Evolutionary conservation across 2,329 filamentous ascomycete genomes (phyloP).

Genomic region (Fusarium solani-melongenae): DNA sequence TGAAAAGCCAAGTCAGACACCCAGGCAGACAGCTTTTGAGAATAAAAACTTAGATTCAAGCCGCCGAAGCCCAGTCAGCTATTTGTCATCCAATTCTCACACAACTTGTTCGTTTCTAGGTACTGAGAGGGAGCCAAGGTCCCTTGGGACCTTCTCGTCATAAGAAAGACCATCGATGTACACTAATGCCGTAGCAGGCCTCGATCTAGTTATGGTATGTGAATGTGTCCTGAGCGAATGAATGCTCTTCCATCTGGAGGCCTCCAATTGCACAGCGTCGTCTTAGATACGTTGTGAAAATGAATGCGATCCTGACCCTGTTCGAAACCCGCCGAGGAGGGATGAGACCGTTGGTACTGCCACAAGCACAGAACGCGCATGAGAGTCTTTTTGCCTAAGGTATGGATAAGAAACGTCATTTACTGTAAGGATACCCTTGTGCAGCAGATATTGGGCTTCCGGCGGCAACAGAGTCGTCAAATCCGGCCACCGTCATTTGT

Average conservation of each 20-base stretch:
- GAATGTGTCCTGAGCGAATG: background rate
- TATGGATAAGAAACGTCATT: background rate
- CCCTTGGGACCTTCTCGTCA: background rate
- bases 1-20: background rate
- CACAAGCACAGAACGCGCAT: background rate
- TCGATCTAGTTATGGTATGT: background rate
- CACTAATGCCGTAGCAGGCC: background rate
- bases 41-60: background rate
- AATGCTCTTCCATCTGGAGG: background rate
- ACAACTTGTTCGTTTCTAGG: background rate
- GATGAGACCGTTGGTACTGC: background rate
- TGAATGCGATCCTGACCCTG: background rate
- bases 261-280: background rate
- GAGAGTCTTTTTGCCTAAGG: background rate
- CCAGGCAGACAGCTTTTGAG: background rate
- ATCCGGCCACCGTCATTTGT: background rate
- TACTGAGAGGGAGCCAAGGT: background rate
- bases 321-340: background rate
- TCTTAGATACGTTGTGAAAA: background rate
- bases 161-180: background rate
- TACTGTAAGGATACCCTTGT: background rate
- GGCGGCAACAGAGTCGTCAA: background rate
- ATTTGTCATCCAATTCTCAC: background rate
- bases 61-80: background rate
- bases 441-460: too few relatives aligned